phyloP scores from a whole-genome alignment of 345 rosid genomes.

The Microthlaspi erraticum region DNA sequence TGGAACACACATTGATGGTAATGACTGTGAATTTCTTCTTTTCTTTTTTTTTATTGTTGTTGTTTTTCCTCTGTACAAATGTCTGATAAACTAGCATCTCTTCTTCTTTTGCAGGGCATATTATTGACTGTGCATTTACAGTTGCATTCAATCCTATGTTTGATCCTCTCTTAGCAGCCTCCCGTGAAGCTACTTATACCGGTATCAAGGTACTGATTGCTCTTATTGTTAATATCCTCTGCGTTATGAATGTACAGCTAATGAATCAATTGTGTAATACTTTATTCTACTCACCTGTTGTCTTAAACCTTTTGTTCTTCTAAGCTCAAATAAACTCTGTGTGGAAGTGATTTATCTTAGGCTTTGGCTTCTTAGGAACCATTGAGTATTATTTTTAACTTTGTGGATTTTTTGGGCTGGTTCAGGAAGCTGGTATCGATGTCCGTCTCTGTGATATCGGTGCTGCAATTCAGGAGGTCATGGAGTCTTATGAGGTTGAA shows the following conservation, averaged over 20 bases:
- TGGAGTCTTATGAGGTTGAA: slow-evolving; percentile 98
- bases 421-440: slow-evolving; percentile 93
- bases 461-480: slow-evolving; percentile 98
- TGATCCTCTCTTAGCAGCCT: slow-evolving; percentile 91
- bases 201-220: slow-evolving; percentile 78
- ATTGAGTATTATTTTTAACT: background rate
- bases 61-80: background rate
- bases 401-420: slow-evolving; percentile 3
- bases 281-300: slow-evolving; percentile 7
- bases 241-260: background rate
- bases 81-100: slow-evolving; percentile 26
- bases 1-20: slow-evolving; percentile 97
- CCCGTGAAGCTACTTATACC: slow-evolving; percentile 94
- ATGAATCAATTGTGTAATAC: slow-evolving; percentile 1
- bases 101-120: slow-evolving; percentile 65
- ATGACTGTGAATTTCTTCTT: slow-evolving; percentile 10
- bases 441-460: slow-evolving; percentile 96
- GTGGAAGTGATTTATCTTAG: background rate
- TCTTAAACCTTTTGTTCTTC: background rate
- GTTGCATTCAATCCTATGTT: slow-evolving; percentile 99
- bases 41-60: background rate
- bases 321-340: background rate
- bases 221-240: background rate
- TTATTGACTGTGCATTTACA: slow-evolving; percentile 93
- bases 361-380: background rate